Conservation (phyloP, 2,329 filamentous ascomycete species). For the Cadophora gregata region DNA sequence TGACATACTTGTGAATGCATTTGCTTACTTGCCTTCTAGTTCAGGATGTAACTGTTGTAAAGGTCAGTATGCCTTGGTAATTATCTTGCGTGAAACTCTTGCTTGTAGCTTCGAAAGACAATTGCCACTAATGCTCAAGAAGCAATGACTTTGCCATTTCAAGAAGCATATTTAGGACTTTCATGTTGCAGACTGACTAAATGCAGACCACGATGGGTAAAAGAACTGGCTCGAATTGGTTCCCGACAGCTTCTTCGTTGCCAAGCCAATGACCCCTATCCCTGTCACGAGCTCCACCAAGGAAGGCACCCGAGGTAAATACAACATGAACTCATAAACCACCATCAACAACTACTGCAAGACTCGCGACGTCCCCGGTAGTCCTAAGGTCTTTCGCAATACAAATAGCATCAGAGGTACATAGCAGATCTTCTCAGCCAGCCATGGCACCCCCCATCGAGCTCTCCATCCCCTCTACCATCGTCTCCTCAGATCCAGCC, state of each 20-base stretch:
- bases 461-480: conserved; percentile 50
- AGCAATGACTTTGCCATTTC: background rate
- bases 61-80: too few relatives aligned
- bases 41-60: too few relatives aligned
- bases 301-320: conserved; percentile 17
- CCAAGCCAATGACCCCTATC: conserved; percentile 7
- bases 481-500: conserved; percentile 41
- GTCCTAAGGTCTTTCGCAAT: background rate
- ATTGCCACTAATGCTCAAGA: too few relatives aligned
- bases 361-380: background rate
- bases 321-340: conserved; percentile 7
- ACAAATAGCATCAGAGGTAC: background rate
- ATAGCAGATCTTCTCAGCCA: conserved; percentile 11
- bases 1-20: too few relatives aligned
- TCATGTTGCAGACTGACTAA: background rate
- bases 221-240: background rate
- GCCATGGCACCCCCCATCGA: conserved; percentile 69
- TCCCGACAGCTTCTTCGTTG: background rate
- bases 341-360: background rate
- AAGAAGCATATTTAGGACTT: background rate
- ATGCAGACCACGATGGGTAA: background rate
- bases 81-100: too few relatives aligned
- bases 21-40: too few relatives aligned
- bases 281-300: conserved; percentile 28
- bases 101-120: too few relatives aligned